A percentile compares a stretch with the other conserved stretches of the same genome.
These are phyloP conservation scores for Larix kaempferi DNA, from an alignment of 75 land plant genomes.

Conservation along the genomic window DNA sequence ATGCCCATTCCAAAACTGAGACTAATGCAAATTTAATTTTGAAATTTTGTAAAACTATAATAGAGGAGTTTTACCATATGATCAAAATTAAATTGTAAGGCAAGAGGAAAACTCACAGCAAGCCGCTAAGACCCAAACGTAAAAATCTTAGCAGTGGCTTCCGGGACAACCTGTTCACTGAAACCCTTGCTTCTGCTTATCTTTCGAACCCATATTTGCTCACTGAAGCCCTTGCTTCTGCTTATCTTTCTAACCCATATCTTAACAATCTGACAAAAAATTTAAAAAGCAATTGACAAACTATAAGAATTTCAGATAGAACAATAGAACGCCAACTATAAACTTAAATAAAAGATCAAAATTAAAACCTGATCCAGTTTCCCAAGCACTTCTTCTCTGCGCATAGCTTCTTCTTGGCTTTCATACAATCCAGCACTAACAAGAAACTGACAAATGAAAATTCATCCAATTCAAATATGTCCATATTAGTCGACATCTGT, in stretches of 20 bases:
- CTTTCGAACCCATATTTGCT: too few species aligned
- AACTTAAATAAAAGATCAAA: neutral
- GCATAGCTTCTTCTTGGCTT: slow-evolving; percentile 81
- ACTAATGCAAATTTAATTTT: neutral
- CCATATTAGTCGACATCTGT: too few species aligned
- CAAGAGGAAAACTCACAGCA: slow-evolving; percentile 51
- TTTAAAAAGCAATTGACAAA: slow-evolving; percentile 1
- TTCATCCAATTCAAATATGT: too few species aligned
- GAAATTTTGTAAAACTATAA: neutral
- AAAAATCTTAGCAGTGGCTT: slow-evolving; percentile 95
- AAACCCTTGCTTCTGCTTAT: slow-evolving; percentile 72
- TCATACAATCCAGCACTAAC: slow-evolving; percentile 74
- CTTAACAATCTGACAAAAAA: slow-evolving; percentile 64
- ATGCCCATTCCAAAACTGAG: too few species aligned
- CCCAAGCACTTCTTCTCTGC: slow-evolving; percentile 92
- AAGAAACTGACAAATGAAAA: slow-evolving; percentile 60
- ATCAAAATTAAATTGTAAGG: neutral
- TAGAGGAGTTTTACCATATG: neutral
- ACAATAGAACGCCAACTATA: neutral
- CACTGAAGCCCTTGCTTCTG: too few species aligned
- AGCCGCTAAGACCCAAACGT: slow-evolving; percentile 96
- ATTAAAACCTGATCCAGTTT: slow-evolving; percentile 75
- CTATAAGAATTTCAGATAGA: neutral
- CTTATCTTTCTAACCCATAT: too few species aligned
- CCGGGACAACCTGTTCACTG: slow-evolving; percentile 82